Base-by-base conservation (phyloP, 2,329 filamentous ascomycete species). In the Hymenoscyphus infarciens region DNA sequence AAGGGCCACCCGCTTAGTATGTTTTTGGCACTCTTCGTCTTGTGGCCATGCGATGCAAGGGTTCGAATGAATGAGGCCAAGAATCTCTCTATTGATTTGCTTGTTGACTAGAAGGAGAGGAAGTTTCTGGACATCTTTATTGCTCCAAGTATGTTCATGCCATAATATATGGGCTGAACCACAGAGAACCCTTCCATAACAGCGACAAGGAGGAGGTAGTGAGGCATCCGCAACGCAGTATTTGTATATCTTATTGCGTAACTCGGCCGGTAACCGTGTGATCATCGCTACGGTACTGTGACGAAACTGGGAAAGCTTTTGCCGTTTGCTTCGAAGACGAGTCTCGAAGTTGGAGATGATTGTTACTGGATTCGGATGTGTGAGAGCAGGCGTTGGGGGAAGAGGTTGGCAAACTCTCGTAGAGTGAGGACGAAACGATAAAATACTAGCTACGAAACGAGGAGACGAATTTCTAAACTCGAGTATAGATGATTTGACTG, bases 81-180 rank as follows among this genome's bases (percentile, higher is more conserved):
- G n/a, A 13, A 22, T n/a, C 31, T 59, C 57, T 25, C 11, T 13
- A 25, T 59, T 27, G 27, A 49, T 49, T 59, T 59, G 57, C 42
- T 33, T 52, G 39, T 52, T 59, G 3, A n/a, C 39, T n/a, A 59
- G 49, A 22, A 59, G 42, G 13, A 59, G 15, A 45, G 57, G 39
- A 11, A 59, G 22, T 2, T 49, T 10, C 10, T 49, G 39, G 15
- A 59, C 19, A 4, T 49, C 42, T 22, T 49, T 49, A 15, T 10
- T n/a, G 57, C 11, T 35, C 39, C 57, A 31, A 52, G n/a, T 22
- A 11, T 49, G 42, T 10, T 19, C 19, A 15, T 49, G 42, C 19
- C 19, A 22, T 49, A 49, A 11, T 22, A 19, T 49, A 22, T 49
- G 13, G 19, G 16, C 8, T 4, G 16, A 11, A 22, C 42, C 42